Conservation (phyloP, 768 basidiomycete genomes). For the Clitopilus hobsonii region DNA sequence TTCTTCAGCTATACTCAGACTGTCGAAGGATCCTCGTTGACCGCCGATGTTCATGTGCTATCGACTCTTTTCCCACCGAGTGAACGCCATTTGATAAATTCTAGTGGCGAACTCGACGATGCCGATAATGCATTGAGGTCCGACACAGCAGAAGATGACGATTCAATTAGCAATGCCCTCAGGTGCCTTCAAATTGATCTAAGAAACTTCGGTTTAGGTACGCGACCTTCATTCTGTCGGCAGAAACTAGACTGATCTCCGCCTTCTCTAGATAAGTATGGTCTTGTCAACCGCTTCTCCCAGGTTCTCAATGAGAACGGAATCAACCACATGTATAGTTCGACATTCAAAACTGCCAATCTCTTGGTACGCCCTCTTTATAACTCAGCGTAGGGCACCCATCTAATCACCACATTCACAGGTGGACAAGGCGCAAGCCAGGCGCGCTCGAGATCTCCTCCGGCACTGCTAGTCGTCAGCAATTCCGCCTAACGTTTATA, state of each 20-base stretch:
- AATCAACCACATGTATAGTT: constrained; percentile 82
- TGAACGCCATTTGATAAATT: constrained; percentile 72
- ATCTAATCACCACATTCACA: constrained; percentile 13
- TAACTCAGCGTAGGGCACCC: background rate
- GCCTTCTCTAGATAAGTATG: constrained; percentile 58
- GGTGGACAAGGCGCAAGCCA: constrained; percentile 56
- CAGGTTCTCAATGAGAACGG: constrained; percentile 65
- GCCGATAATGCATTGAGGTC: constrained; percentile 36
- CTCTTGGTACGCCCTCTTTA: constrained; percentile 45
- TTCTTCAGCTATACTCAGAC: constrained; percentile 82
- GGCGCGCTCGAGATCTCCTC: constrained; percentile 53
- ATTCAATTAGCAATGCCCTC: constrained; percentile 33
- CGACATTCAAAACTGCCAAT: constrained; percentile 82
- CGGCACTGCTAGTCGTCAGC: constrained; percentile 41
- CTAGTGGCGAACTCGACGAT: constrained; percentile 62
- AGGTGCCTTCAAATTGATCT: constrained; percentile 77
- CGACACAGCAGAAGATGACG: constrained; percentile 30
- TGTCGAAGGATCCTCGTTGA: constrained; percentile 70
- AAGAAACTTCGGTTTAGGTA: constrained; percentile 65
- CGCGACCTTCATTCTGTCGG: background rate
- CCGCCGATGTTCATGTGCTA: constrained; percentile 64
- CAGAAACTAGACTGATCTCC: background rate
- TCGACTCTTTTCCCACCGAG: constrained; percentile 66
- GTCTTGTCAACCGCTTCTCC: constrained; percentile 74
- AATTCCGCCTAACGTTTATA: background rate